These are phyloP conservation scores for Solanum ossicruentum DNA, from an alignment of 257 asterid species.

Conservation along the genomic window DNA sequence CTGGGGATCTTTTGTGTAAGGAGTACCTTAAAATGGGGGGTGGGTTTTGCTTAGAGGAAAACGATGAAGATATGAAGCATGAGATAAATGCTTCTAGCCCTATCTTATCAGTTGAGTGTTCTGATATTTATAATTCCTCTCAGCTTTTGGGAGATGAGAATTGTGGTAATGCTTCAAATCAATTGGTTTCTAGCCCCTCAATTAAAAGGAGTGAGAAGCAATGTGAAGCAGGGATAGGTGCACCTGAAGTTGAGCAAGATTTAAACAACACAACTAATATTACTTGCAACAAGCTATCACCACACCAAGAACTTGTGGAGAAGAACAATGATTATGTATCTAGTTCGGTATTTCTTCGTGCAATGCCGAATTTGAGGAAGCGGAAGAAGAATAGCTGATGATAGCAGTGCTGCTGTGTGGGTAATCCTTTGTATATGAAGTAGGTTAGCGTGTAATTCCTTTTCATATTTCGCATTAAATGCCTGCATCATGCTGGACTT, in stretches of 20 bases:
- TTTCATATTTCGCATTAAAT: not conserved
- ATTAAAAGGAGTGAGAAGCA: not conserved
- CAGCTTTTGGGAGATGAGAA: conserved; percentile 7
- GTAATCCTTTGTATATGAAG: not conserved
- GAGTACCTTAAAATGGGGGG: conserved; percentile 69
- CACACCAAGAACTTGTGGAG: not conserved
- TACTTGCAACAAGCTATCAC: not conserved
- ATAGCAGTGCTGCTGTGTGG: not conserved
- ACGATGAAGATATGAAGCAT: conserved; percentile 17
- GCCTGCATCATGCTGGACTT: not conserved
- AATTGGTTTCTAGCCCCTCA: not conserved
- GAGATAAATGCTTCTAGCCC: conserved; percentile 10
- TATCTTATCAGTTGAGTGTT: not conserved
- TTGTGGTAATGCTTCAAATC: not conserved
- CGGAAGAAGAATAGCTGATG: conserved; percentile 16
- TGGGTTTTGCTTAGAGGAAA: conserved; percentile 67
- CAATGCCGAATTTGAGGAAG: conserved; percentile 76
- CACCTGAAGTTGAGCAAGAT: not conserved
- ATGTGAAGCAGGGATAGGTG: not conserved
- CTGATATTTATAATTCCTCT: conserved; percentile 1
- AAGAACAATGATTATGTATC: conserved; percentile 10
- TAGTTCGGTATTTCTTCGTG: conserved; percentile 29
- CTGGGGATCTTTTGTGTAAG: conserved; percentile 12
- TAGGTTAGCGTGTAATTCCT: not conserved
- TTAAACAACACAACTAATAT: not conserved